phyloP scores from a whole-genome alignment of 768 basidiomycete genomes.

The Termitomyces bulborhizus region DNA sequence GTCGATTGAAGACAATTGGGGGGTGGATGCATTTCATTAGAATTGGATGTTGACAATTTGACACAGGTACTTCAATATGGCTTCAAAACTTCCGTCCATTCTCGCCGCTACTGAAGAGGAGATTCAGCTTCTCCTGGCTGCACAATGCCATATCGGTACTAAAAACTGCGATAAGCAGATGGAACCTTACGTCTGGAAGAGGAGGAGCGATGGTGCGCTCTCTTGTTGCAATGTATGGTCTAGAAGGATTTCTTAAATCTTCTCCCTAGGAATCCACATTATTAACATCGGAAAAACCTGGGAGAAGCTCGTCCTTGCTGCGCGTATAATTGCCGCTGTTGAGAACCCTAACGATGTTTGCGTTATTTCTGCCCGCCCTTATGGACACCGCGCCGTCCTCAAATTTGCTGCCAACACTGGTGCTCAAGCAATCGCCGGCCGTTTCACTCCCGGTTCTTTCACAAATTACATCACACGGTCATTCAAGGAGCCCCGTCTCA shows the following conservation, averaged over 20 bases:
- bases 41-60: conserved; percentile 30
- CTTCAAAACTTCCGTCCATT: conserved; percentile 91
- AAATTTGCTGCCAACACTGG: conserved; percentile 98
- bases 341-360: conserved; percentile 98
- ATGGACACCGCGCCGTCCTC: conserved; percentile 98
- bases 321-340: conserved; percentile 93
- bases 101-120: conserved; percentile 96
- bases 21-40: conserved; percentile 34
- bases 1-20: conserved; percentile 23
- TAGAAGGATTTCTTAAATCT: conserved; percentile 4
- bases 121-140: conserved; percentile 90
- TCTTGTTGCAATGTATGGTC: not conserved
- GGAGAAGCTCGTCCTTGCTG: conserved; percentile 98
- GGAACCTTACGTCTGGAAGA: conserved; percentile 97
- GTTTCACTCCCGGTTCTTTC: conserved; percentile 98
- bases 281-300: conserved; percentile 99
- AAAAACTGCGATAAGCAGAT: conserved; percentile 99
- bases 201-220: conserved; percentile 84
- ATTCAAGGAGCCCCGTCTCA: conserved; percentile 99
- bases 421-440: conserved; percentile 97
- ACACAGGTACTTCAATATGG: conserved; percentile 38
- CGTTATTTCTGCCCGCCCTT: conserved; percentile 97
- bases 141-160: conserved; percentile 94
- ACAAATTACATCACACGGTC: conserved; percentile 99
- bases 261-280: conserved; percentile 79